phyloP scores from a whole-genome alignment of 176 grass and related monocot species.

The Canna indica region DNA sequence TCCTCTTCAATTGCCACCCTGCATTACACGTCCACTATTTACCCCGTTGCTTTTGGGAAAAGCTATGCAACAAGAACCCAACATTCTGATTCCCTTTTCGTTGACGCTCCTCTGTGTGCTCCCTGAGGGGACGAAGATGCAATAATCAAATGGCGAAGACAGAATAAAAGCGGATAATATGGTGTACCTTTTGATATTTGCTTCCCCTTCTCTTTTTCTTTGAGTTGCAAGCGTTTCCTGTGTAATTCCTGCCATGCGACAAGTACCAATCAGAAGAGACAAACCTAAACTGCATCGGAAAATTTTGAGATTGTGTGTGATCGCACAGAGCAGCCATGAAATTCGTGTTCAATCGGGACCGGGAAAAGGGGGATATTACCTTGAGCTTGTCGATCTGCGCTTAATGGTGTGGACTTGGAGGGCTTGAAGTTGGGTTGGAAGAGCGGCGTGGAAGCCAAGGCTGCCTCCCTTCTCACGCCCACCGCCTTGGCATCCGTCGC shows the following conservation, averaged over 20 bases:
- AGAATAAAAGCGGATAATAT: background rate
- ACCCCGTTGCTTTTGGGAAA: constrained; percentile 14
- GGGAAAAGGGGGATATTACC: constrained; percentile 19
- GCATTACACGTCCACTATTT: constrained; percentile 18
- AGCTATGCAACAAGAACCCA: background rate
- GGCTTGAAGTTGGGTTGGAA: constrained; percentile 56
- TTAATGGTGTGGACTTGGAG: constrained; percentile 51
- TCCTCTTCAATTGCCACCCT: constrained; percentile 24
- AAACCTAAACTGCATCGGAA: constrained; percentile 12
- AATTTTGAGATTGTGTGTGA: background rate
- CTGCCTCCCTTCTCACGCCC: constrained; percentile 39
- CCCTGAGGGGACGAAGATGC: constrained; percentile 26
- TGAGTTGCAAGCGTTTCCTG: constrained; percentile 50
- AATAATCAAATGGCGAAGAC: constrained; percentile 12
- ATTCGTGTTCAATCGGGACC: background rate
- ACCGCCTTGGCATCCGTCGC: constrained; percentile 10
- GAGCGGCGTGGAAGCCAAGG: constrained; percentile 36
- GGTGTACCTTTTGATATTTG: constrained; percentile 33
- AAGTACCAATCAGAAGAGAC: constrained; percentile 9
- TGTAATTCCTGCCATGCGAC: constrained; percentile 48
- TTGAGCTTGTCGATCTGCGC: constrained; percentile 59
- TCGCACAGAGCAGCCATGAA: too few relatives aligned
- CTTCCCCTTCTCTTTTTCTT: constrained; percentile 31
- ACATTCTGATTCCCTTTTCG: background rate
- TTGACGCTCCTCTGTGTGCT: constrained; percentile 1